Base-by-base conservation (phyloP, 257 asterid species). In the Solanum verrucosum region DNA sequence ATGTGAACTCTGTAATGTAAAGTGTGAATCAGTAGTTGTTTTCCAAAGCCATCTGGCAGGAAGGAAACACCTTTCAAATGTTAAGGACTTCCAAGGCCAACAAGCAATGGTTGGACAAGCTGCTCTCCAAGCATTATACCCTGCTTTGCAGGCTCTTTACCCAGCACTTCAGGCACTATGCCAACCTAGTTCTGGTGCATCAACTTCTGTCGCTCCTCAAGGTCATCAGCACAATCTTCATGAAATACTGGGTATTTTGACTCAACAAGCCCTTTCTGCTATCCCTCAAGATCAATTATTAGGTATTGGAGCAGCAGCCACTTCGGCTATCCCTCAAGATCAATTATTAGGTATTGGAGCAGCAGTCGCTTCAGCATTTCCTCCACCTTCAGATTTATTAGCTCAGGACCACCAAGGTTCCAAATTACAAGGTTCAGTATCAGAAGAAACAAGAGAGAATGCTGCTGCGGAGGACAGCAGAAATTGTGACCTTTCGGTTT, bases 41-140 rank as follows among this genome's bases (percentile, higher is more conserved):
- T 94, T 93, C 89, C 95, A 93, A 73, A 90, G 93, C 46, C 97
- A 94, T 89, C 84, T 94, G 93, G 87, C 83, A n/a, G 97, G 97
- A 87, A 93, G 90, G 91, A 94, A 91, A 90, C 97, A 94, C 93
- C 90, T 73, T 63, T 81, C 89, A 52, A 94, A 94, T 68, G 92
- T 93, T n/a, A 92, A 92, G 88, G 93, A 90, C 49, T 93, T 92
- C 87, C 85, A 93, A 88, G 87, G 90, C 83, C 91, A 89, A 46
- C 91, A 91, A 86, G 91, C 89, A 85, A 81, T 88, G 56, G 87
- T 90, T 27, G 93, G 92, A 71, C 95, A 91, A 85, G 94, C 90
- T 84, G 91, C 90, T 60, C 88, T 91, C 72, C 91, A 86, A 71
- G 91, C 92, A 37, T 89, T 90, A 34, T 78, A 85, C 84, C 95